Evolutionary conservation across 2,329 filamentous ascomycete species (phyloP), one percentile per base, ranked within the genome.

Genomic region (Aspergillus sp.): DNA sequence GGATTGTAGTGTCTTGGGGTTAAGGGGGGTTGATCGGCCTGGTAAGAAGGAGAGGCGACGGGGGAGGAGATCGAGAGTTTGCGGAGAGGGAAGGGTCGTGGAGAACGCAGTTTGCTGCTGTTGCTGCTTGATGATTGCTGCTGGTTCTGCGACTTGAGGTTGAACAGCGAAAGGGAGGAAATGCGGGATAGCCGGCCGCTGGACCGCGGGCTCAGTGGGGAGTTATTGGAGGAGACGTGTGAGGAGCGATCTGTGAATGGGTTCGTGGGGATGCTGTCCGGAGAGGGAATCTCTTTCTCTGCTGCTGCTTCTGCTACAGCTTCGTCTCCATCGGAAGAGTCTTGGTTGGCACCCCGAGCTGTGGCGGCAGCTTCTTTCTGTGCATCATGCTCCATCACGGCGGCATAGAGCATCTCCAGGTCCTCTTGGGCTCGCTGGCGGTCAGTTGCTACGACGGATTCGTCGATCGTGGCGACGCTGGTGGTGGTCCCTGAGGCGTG

Each of bases 401-500:
- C 90, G 63, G 89, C 92, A 78, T 97, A 98, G 74, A 98, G 87
- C 69, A 91, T 87, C 75, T 97, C 92, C 76, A 97, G 87, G 74
- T 97, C 91, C 65, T 89, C 83, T 75, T 95, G 88, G 64, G 91
- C 88, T 80, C 89, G 89, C 70, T 85, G 83, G 73, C 85, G 87
- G 76, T 97, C 91, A 62, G 86, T 84, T 61, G 89, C 85, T 23
- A 97, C 84, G 15, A 97, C 85, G 61, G 84, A 84, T 61, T 89
- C 87, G 74, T 97, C 92, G 61, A 97, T 91, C 21, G 86, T 87
- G 15, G 84, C 84, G 61, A 91, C 87, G 60, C 88, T 85, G 56
- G 86, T 86, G 56, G 86, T 86, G 67, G 85, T 79, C 58, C 85
- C 80, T 52, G 82, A 79, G 17, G 68, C 62, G 23, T 77, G 77